Base-by-base conservation (phyloP, 139 green algal genomes). In the Tetradesmus obliquus region DNA sequence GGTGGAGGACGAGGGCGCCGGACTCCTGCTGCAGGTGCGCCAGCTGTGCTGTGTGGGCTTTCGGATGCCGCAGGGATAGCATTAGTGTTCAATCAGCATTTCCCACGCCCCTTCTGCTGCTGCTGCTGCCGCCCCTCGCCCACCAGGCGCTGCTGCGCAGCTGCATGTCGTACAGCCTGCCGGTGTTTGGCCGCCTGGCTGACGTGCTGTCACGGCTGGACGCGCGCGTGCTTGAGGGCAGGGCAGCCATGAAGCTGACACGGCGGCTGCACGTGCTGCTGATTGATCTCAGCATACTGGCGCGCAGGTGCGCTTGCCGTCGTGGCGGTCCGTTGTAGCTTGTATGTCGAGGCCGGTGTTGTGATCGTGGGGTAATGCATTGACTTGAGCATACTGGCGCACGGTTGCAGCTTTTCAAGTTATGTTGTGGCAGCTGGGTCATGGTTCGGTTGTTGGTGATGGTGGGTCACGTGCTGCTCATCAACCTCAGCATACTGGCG, bases 261-360 rank as follows among this genome's bases (percentile, higher is more conserved):
- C 32, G 74, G 54, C n/a, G 82, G n/a, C 82, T 92, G 82, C 89
- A 92, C 79, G 53, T 92, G 62, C 58, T 92, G 60, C 72, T 72
- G 10, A 89, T 71, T n/a, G 82, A 89, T 55, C 82, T 92, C 62
- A 79, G 62, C 66, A 92, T 92, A n/a, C 82, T 92, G 20, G 13
- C 55, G 5, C 57, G 89, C 54, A 92, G 89, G 89, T 89, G 20
- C 3, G 88, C 3, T 54, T 10, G 45, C 24, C 10, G 80, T 32
- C 6, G 9, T 32, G 74, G 17, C 9, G 74, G 17, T 20, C 9
- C 20, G 74, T 82, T 76, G 13, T 76, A 45, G 32, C 32, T 45
- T 45, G 32, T 45, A 45, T 45, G 32, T 45, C 32, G 32, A 45
- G 32, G 32, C 32, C 32, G 32, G 32, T 45, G 32, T 45, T 45